Evolutionary conservation across 352 stramenopile species (phyloP), one percentile per base, ranked within the genome.

Genomic region (Phytophthora ohioensis): DNA sequence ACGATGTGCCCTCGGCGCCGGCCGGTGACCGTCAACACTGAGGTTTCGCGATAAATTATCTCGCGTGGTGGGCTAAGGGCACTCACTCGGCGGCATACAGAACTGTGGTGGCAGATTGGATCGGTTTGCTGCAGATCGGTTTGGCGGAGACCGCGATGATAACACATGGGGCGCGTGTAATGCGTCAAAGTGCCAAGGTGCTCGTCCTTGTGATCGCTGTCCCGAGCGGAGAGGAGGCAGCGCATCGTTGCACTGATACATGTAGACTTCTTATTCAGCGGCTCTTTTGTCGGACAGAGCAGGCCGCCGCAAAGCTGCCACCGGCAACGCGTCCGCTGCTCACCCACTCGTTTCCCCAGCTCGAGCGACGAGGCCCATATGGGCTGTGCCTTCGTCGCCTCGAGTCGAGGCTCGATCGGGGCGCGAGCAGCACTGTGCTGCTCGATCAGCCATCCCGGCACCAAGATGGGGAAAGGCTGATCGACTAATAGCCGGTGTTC

Each of bases 291-390:
- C 12, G 52, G 31, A 31, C 49, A 67, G 17, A 55, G 34, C 48
- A 31, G 30, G 31, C 35, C n/a, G 21, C 21, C 21, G 21, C 21
- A 27, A 27, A 27, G 30, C 15, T 31, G 36, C 47, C 4, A 10
- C n/a, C 12, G 10, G 43, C 36, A 58, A 65, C 49, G 61, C 36
- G 61, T 53, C 64, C 17, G 35, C 21, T n/a, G 60, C 64, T 48
- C 34, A 65, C 42, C 69, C 69, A 77, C 51, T 67, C 60, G 48
- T 74, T 77, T 77, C 21, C 64, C 69, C 64, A 77, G 69, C 57
- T 45, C 42, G 43, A 45, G 61, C 49, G 55, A 67, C 36, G 7
- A 53, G 46, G 32, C n/a, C 52, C 60, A 65, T 58, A 55, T 55
- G 46, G 21, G 35, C 38, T 38, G 31, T n/a, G 43, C 34, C 48